Percentiles rank a stretch among this genome's conserved stretches.
Evolutionary conservation across 129 eudicot genomes (phyloP).

Genomic region (Flaveria trinervia): DNA sequence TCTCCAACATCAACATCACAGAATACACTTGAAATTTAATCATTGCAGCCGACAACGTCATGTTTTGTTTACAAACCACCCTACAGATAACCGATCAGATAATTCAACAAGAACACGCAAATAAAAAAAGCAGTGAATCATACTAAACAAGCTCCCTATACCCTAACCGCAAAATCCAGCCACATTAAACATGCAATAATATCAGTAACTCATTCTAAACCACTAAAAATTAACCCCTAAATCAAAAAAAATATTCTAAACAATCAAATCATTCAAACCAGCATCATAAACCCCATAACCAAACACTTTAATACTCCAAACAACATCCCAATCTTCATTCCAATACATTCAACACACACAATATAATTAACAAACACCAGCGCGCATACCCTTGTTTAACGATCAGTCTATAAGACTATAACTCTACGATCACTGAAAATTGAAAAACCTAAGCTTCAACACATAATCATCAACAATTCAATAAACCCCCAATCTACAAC

Average conservation of each 20-base stretch:
- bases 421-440: too few relatives aligned
- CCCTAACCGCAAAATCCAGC: constrained; percentile 6
- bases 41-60: background rate
- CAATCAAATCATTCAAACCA: constrained; percentile 12
- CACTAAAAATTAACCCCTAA: constrained; percentile 4
- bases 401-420: background rate
- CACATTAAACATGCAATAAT: constrained; percentile 4
- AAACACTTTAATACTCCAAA: background rate
- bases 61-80: background rate
- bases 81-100: background rate
- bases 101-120: background rate
- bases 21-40: background rate
- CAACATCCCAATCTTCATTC: background rate
- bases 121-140: constrained; percentile 1
- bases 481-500: background rate
- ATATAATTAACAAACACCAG: background rate
- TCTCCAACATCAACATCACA: constrained; percentile 15
- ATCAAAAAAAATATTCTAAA: constrained; percentile 13
- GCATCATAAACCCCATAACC: background rate
- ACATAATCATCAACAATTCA: background rate
- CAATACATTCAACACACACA: background rate
- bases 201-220: constrained; percentile 10
- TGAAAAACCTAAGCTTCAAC: background rate
- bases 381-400: background rate
- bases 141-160: background rate